Evolutionary conservation across 208 protist species (phyloP), one percentile per base, ranked within the genome.

Genomic region (Leishmania turanica): DNA sequence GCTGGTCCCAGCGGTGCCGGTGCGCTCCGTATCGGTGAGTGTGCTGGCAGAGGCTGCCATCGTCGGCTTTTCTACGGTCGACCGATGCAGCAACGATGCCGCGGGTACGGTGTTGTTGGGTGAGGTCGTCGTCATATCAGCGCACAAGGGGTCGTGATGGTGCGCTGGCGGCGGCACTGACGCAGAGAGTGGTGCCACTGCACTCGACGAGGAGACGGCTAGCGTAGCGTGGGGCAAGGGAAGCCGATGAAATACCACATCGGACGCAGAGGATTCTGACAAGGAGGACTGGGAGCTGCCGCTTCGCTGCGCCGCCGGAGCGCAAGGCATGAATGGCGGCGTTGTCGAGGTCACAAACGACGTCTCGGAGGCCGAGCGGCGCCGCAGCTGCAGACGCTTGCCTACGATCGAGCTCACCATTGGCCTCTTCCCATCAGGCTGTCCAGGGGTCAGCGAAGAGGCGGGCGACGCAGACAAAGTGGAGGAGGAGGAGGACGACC

Each of bases 401-500:
- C 15, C 13, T 7, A 27, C 53, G 70, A 2, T 69, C 7, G 9
- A 27, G 51, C 21, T 21, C 8, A 3, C 42, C 3, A 0, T 54
- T 9, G 69, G 1, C 24, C 51, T 73, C 69, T 34, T 47, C 40
- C 9, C 65, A 0, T 47, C 37, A 24, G 34, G 24, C 3, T 2
- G 27, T 19, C 3, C 21, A 53, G 9, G 21, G 27, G 37, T 54
- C 40, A 49, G 42, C 1, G 69, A 27, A 24, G 45, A 21, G n/a
- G 27, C 42, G 27, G 69, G 37, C 15, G 51, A 76, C 27, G 34
- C 62, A 2, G 81, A 53, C 49, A 65, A 78, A 15, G 73, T 56
- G 31, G 78, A 86, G 11, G 83, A 86, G 31, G 83, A 86, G 31
- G 83, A 86, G 1, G 83, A 83, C 4, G 79, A 86, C 21, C 42